Evolutionary conservation across 129 eudicot genomes (phyloP), one percentile per base, ranked within the genome.

Genomic region (Flaveria bidentis): DNA sequence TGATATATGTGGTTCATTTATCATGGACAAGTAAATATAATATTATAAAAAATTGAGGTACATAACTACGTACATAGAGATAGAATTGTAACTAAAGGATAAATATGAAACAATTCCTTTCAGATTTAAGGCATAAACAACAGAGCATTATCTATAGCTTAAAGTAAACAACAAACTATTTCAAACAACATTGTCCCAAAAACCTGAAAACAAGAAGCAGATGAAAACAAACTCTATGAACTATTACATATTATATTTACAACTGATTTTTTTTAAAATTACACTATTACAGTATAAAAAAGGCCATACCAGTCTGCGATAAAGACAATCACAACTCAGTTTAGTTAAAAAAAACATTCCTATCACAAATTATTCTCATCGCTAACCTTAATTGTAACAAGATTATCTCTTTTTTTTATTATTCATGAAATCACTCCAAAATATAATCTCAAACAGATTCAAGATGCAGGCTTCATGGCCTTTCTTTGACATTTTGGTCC

Each of bases 401-500:
- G 72, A 67, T 42, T 57, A 36, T 55, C 66, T 16, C 36, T 16
- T 14, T 30, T 56, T 30, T 30, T 63, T 63, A 30, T 36, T 66
- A n/a, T 39, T 8, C 18, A n/a, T 66, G 50, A 39, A 66, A 66
- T 66, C 12, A 66, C 71, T 36, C 42, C 42, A 33, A 7, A 73
- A 39, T 17, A 33, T 22, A 30, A 73, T 73, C 65, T 55, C 53
- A 42, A 73, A 73, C 78, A 73, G 70, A 60, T 60, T 58, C 71
- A 74, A 74, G 78, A 61, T 17, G 61, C 2, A 15, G 69, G 62
- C 45, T 45, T 73, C 39, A 57, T 64, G 36, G 12, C 58, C 28
- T 26, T 67, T 50, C 72, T 83, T 56, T 67, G 87, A 71, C 74
- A 72, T 78, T 79, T 83, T 60, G 44, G 64, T 23, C 82, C 86